Evolutionary conservation across 2,329 filamentous ascomycete genomes (phyloP), one percentile per base, ranked within the genome.

Genomic region (Pseudonectria foliicola): DNA sequence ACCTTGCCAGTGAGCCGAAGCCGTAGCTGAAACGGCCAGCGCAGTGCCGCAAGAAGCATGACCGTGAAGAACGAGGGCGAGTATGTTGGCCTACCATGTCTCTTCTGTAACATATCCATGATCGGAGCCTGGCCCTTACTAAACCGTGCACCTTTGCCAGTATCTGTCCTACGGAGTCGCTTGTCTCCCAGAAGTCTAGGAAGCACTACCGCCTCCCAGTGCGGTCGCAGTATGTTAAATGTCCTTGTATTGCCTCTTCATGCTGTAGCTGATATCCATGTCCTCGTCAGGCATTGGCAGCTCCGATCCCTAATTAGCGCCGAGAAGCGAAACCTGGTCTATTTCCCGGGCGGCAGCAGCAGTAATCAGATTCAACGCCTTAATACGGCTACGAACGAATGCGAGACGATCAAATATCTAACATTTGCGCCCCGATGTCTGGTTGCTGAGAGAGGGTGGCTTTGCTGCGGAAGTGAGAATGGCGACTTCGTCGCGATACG

Each of bases 261-360:
- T 28, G 27, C 43, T 34, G 43, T 37, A 27, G 33, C 37, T 25
- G 16, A 41, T 7, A 18, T 13, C 29, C 14, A 23, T 8, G 18
- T 8, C 18, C 18, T 21, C 18, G 18, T 21, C 52, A 89, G 83
- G 47, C 85, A 92, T 63, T 89, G 83, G 80, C 85, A 92, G 64
- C 71, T 98, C 29, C 85, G 90, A 36, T 90, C 93, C 49, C 80
- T 94, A 48, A 84, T 96, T 56, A 90, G 85, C 59, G 82, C 81
- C 16, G 80, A 86, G 46, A 77, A 85, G 52, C 71, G 78, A 28
- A 77, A 89, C 59, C 66, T 81, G 48, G 72, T 96, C 46, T 95
- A 93, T 67, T 94, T 93, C 53, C 88, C 89, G 25, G 80, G 80
- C 46, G 82, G 83, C 38, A 66, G 71, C 51, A 78, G 87, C 42